Conservation (phyloP, 805 yeast genomes). For the Candida montana region DNA sequence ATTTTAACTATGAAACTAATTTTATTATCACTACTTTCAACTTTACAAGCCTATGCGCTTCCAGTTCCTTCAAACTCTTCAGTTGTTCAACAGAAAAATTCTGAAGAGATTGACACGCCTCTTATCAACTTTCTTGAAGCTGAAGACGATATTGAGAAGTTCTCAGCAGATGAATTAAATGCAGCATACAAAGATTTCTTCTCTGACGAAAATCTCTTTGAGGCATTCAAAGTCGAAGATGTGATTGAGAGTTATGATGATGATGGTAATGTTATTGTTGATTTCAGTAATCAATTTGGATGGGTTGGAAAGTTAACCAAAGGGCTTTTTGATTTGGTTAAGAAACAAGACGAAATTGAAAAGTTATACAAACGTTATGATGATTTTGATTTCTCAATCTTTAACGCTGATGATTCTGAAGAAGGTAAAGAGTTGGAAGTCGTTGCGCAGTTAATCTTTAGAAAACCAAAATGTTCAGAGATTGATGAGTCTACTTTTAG, state of each 20-base stretch:
- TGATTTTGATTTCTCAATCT: neutral
- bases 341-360: neutral
- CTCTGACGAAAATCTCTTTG: neutral
- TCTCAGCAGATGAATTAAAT: neutral
- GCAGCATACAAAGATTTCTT: neutral
- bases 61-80: no score
- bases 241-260: neutral
- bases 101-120: no score
- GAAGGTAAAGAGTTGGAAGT: neutral
- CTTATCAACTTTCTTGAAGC: neutral
- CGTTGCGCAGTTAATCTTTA: neutral
- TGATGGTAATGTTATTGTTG: neutral
- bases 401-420: neutral
- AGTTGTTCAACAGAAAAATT: no score
- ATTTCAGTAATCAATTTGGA: neutral
- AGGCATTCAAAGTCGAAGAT: neutral
- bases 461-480: constrained; percentile 3
- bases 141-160: neutral
- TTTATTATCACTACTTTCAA: no score
- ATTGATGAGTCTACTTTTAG: constrained; percentile 1
- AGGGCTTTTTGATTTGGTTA: neutral
- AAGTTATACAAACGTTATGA: neutral
- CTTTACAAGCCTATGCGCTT: no score
- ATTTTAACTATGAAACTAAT: no score
- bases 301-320: neutral